Conservation (phyloP, 495 filamentous ascomycete species). For the Rhypophila decipiens region DNA sequence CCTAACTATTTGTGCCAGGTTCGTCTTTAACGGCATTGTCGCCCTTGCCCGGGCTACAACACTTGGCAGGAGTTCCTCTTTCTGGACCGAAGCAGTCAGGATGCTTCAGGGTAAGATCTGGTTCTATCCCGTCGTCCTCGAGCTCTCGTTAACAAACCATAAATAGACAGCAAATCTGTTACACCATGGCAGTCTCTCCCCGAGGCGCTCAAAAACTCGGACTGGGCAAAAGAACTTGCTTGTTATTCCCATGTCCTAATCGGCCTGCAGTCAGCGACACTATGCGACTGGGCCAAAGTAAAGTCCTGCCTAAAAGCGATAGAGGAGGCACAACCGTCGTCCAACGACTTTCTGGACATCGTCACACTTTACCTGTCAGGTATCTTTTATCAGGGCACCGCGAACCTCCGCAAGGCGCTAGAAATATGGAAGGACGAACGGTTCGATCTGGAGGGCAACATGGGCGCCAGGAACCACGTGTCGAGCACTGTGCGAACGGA, state of each 20-base stretch:
- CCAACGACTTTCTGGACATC: constrained; percentile 27
- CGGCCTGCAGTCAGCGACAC: constrained; percentile 39
- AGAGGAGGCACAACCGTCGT: constrained; percentile 20
- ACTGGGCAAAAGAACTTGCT: constrained; percentile 37
- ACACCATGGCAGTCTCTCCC: constrained; percentile 30
- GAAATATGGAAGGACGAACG: constrained; percentile 54
- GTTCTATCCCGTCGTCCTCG: background rate
- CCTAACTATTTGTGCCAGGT: too few relatives aligned
- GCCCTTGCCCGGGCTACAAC: constrained; percentile 54
- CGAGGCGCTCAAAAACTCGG: constrained; percentile 33
- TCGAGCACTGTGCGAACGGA: constrained; percentile 58
- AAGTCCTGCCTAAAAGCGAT: constrained; percentile 36
- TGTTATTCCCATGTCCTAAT: constrained; percentile 43
- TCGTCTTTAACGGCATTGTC: constrained; percentile 62
- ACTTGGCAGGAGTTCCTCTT: constrained; percentile 52
- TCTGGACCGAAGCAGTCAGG: constrained; percentile 36
- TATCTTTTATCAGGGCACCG: constrained; percentile 71
- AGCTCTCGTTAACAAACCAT: background rate
- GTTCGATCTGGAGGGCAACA: constrained; percentile 45
- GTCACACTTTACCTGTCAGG: constrained; percentile 64
- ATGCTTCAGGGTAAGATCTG: constrained; percentile 17
- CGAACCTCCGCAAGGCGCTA: constrained; percentile 60
- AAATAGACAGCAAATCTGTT: constrained; percentile 23
- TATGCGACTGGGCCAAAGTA: constrained; percentile 40
- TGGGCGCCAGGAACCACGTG: constrained; percentile 19